Conservation (phyloP, 176 grass and related monocot species). For the Oropetium thomaeum region DNA sequence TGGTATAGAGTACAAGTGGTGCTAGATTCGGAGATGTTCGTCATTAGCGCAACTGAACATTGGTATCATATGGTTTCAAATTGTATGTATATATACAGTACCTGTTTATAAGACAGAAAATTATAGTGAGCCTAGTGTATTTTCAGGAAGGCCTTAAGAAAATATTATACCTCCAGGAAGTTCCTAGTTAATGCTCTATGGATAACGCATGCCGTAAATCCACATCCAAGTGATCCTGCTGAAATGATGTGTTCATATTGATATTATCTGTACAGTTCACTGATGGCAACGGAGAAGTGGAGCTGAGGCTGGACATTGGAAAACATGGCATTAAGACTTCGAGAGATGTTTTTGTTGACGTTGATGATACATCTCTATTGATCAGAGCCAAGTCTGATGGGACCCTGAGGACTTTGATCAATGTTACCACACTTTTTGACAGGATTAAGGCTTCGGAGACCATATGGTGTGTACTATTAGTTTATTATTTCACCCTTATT, state of each 20-base stretch:
- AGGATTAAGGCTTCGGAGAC: conserved; percentile 89
- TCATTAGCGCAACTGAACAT: no score
- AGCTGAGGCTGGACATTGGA: conserved; percentile 81
- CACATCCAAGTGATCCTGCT: background rate
- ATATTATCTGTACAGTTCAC: conserved; percentile 50
- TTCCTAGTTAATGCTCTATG: background rate
- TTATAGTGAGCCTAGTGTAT: background rate
- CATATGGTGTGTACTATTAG: conserved; percentile 54
- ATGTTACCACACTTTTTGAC: conserved; percentile 63
- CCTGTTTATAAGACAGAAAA: no score
- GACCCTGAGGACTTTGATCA: conserved; percentile 72
- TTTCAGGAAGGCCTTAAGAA: no score
- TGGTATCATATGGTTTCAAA: no score
- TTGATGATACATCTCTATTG: conserved; percentile 69
- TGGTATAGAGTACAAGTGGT: background rate
- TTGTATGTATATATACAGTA: no score
- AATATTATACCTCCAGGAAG: no score
- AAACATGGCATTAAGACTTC: conserved; percentile 58
- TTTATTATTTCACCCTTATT: background rate
- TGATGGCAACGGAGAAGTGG: conserved; percentile 60
- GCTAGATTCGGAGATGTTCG: background rate
- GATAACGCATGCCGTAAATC: background rate
- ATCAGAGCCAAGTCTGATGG: conserved; percentile 83
- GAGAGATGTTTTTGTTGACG: conserved; percentile 80
- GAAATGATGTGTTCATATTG: no score